Percentiles rank a stretch among this genome's conserved stretches.
phyloP scores from a whole-genome alignment of 768 basidiomycete genomes.

The Termitomyces sp. region DNA sequence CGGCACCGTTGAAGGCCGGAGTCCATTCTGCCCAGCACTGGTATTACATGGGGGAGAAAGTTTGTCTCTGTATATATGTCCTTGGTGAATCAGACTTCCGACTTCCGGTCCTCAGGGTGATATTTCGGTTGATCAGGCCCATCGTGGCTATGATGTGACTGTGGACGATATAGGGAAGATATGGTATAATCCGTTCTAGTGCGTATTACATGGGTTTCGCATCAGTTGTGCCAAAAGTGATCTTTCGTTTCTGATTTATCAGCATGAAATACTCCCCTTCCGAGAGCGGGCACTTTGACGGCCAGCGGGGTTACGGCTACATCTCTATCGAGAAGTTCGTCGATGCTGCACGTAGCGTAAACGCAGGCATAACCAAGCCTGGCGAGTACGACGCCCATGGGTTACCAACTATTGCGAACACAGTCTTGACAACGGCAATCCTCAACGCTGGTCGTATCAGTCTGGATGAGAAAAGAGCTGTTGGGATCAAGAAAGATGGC shows the following conservation, averaged over 20 bases:
- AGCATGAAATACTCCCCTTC: constrained; percentile 96
- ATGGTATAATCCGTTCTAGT: constrained; percentile 92
- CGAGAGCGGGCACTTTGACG: constrained; percentile 89
- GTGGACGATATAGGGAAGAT: constrained; percentile 80
- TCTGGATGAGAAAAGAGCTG: constrained; percentile 83
- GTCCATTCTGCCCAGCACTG: constrained; percentile 88
- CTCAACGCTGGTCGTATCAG: constrained; percentile 87
- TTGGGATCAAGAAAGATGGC: constrained; percentile 65
- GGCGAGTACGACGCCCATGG: constrained; percentile 74
- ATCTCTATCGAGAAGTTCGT: constrained; percentile 91
- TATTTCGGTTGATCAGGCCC: constrained; percentile 88
- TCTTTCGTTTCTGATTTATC: constrained; percentile 5
- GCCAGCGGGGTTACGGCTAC: constrained; percentile 90
- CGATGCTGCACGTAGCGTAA: constrained; percentile 76
- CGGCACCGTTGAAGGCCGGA: constrained; percentile 85
- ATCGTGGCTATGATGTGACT: constrained; percentile 88
- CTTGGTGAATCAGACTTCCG: constrained; percentile 1
- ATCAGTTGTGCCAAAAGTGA: constrained; percentile 1
- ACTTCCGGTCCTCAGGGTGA: constrained; percentile 57
- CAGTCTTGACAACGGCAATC: constrained; percentile 82
- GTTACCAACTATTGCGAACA: constrained; percentile 85
- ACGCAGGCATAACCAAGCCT: constrained; percentile 60
- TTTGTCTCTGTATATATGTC: constrained; percentile 17
- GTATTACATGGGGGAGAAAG: constrained; percentile 95
- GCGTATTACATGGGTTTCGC: constrained; percentile 23